Percentiles rank a stretch among this genome's conserved stretches.
Evolutionary conservation across 352 stramenopile genomes (phyloP).

Genomic region (Pythium aquatile): DNA sequence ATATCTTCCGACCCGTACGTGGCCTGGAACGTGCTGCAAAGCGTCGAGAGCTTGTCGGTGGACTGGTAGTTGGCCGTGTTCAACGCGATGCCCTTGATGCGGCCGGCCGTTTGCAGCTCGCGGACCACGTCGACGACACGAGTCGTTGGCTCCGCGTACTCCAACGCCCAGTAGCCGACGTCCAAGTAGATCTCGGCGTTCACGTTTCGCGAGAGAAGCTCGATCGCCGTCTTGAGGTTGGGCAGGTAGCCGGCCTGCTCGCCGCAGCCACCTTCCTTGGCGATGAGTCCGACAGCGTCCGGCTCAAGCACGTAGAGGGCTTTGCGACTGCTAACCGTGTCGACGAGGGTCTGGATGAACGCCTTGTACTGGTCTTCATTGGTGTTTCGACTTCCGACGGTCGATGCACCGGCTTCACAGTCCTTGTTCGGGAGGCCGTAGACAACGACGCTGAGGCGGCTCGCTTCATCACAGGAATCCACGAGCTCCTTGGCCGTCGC

Average conservation of each 20-base stretch:
- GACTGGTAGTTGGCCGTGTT: slow-evolving; percentile 75
- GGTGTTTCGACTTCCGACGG: slow-evolving; percentile 32
- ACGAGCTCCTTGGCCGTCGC: slow-evolving; percentile 35
- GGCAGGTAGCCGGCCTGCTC: slow-evolving; percentile 34
- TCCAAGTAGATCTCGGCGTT: slow-evolving; percentile 75
- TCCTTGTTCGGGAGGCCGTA: slow-evolving; percentile 80
- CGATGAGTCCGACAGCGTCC: slow-evolving; percentile 57
- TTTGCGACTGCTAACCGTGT: slow-evolving; percentile 43
- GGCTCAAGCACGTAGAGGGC: slow-evolving; percentile 75
- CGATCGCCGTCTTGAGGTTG: slow-evolving; percentile 59
- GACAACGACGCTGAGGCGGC: slow-evolving; percentile 52
- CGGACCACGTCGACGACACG: slow-evolving; percentile 34
- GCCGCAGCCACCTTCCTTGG: slow-evolving; percentile 37
- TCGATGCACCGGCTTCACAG: slow-evolving; percentile 55
- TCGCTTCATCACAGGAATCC: slow-evolving; percentile 31
- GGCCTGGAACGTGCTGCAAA: slow-evolving; percentile 53
- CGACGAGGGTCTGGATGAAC: slow-evolving; percentile 52
- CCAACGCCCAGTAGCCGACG: slow-evolving; percentile 63
- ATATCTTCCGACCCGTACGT: slow-evolving; percentile 29
- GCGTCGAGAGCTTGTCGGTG: slow-evolving; percentile 30
- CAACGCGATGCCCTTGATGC: slow-evolving; percentile 46
- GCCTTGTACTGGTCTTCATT: slow-evolving; percentile 43
- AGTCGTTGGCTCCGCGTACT: slow-evolving; percentile 15
- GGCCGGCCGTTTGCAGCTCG: slow-evolving; percentile 26
- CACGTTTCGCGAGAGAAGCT: slow-evolving; percentile 46